These are phyloP conservation scores for Tylopilus sp. DNA, from an alignment of 1,284 basidiomycete species.

Conservation along the genomic window DNA sequence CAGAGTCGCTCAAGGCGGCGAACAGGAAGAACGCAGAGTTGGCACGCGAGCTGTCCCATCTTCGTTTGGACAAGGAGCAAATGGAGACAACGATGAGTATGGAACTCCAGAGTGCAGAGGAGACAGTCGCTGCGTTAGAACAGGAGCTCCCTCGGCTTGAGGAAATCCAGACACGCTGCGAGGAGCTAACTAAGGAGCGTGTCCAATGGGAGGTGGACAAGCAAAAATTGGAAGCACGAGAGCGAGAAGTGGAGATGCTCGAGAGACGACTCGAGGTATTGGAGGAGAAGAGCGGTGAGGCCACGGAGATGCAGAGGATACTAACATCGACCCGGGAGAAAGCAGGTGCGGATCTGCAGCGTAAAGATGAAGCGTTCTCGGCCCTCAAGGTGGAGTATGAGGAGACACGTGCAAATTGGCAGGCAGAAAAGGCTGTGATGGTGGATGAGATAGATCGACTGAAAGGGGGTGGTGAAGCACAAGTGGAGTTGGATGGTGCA, in stretches of 20 bases:
- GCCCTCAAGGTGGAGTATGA: slow-evolving; percentile 51
- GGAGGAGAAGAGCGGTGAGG: slow-evolving; percentile 44
- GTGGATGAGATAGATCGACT: slow-evolving; percentile 49
- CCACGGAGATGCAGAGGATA: slow-evolving; percentile 39
- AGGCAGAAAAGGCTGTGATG: slow-evolving; percentile 48
- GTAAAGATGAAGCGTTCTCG: slow-evolving; percentile 48
- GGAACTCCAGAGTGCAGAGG: slow-evolving; percentile 63
- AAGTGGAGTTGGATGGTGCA: slow-evolving; percentile 48
- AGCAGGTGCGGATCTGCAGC: slow-evolving; percentile 37
- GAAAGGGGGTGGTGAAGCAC: slow-evolving; percentile 32
- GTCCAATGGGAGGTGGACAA: slow-evolving; percentile 54
- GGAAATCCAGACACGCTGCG: slow-evolving; percentile 48
- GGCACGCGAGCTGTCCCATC: slow-evolving; percentile 54
- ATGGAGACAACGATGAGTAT: slow-evolving; percentile 58
- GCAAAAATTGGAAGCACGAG: slow-evolving; percentile 41
- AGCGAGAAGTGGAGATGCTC: slow-evolving; percentile 44
- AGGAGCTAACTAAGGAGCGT: slow-evolving; percentile 49
- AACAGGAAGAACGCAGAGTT: slow-evolving; percentile 59
- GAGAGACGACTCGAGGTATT: slow-evolving; percentile 43
- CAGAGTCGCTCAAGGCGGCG: slow-evolving; percentile 51
- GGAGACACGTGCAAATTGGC: slow-evolving; percentile 52
- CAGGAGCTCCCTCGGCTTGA: slow-evolving; percentile 58
- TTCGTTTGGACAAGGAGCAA: slow-evolving; percentile 61
- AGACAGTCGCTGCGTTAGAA: slow-evolving; percentile 57
- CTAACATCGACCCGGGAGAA: slow-evolving; percentile 36